Evolutionary conservation across 2,329 filamentous ascomycete species (phyloP).

Genomic region (Botrytis porri): DNA sequence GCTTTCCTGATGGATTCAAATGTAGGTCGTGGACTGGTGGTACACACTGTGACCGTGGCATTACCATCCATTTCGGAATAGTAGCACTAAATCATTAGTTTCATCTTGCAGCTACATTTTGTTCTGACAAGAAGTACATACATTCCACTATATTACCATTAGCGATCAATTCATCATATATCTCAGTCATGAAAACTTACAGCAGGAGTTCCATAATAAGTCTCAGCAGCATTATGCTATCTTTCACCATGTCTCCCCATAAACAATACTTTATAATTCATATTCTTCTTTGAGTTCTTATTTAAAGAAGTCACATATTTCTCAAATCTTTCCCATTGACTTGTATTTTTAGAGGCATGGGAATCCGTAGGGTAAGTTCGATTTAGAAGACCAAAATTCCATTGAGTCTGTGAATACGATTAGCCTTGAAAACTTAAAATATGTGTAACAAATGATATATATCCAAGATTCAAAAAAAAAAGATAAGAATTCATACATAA

Average conservation of each 20-base stretch:
- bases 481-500: constrained; percentile 49
- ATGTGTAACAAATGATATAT: not conserved
- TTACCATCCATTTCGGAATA: constrained; percentile 65
- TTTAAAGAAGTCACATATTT: constrained; percentile 57
- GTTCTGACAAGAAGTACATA: constrained; percentile 39
- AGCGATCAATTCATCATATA: not conserved
- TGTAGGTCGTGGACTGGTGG: not conserved
- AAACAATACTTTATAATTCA: constrained; percentile 64
- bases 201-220: constrained; percentile 63
- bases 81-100: constrained; percentile 50
- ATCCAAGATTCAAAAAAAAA: not conserved
- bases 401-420: constrained; percentile 48
- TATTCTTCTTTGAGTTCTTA: constrained; percentile 42
- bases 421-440: not conserved
- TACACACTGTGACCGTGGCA: constrained; percentile 45
- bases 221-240: constrained; percentile 48
- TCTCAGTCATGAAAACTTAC: not conserved
- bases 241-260: constrained; percentile 41
- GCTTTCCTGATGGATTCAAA: too few relatives aligned
- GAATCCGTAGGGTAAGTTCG: constrained; percentile 57
- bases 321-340: constrained; percentile 64
- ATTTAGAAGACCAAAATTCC: constrained; percentile 65
- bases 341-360: constrained; percentile 43
- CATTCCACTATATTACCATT: constrained; percentile 53
- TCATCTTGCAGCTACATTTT: not conserved